Conservation (phyloP, 345 rosid genomes). For the Rhodomyrtus tomentosa region DNA sequence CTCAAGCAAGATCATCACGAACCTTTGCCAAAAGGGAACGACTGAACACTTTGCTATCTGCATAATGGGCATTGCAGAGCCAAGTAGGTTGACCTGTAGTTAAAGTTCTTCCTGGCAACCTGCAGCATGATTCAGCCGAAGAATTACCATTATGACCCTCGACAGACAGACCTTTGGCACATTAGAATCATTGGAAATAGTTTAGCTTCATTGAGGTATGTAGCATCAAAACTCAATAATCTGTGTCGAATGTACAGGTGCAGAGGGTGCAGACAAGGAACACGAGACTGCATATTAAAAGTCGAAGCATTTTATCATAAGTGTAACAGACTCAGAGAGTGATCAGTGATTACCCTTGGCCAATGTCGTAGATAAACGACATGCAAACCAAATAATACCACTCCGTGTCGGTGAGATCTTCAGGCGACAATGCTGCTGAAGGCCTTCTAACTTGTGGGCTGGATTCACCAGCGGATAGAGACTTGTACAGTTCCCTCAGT, state of each 20-base stretch:
- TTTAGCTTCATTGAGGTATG: not conserved
- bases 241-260: not conserved
- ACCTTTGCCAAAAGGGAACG: conserved; percentile 46
- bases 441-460: conserved; percentile 26
- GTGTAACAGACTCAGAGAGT: not conserved
- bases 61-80: conserved; percentile 29
- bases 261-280: not conserved
- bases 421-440: conserved; percentile 34
- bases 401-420: conserved; percentile 43
- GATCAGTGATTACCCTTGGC: conserved; percentile 30
- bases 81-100: conserved; percentile 21
- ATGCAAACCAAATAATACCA: conserved; percentile 51
- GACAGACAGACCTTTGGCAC: not conserved
- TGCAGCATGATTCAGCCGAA: not conserved
- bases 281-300: not conserved
- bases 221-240: not conserved
- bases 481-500: conserved; percentile 27
- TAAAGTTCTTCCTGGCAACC: conserved; percentile 39
- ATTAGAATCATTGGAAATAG: not conserved
- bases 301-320: not conserved
- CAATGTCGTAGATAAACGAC: conserved; percentile 32
- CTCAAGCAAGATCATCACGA: not conserved
- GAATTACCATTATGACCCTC: not conserved
- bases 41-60: conserved; percentile 28
- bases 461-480: conserved; percentile 27